phyloP scores from a whole-genome alignment of 1,284 basidiomycete genomes.

The Gomphus bonarii region DNA sequence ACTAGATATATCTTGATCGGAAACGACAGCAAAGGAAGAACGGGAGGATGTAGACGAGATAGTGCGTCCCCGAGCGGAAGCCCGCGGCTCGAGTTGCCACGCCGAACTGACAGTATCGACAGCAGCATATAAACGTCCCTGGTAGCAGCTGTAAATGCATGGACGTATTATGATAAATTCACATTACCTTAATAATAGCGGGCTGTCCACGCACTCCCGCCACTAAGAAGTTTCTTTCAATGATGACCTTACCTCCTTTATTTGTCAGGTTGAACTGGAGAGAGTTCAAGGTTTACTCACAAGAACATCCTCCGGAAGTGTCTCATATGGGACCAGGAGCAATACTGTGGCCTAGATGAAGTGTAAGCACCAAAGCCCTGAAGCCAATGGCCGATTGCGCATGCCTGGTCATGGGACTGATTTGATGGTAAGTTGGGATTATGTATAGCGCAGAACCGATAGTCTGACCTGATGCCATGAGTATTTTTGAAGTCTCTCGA shows the following conservation, averaged over 20 bases:
- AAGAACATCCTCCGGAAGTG: constrained; percentile 55
- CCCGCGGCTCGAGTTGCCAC: constrained; percentile 68
- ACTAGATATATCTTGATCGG: constrained; percentile 70
- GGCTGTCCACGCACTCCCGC: constrained; percentile 59
- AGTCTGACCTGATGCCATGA: constrained; percentile 33
- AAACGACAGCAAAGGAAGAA: constrained; percentile 64
- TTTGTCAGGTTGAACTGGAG: neutral
- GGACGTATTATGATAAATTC: neutral
- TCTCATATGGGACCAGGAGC: constrained; percentile 58
- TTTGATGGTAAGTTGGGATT: neutral
- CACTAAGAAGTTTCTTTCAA: constrained; percentile 58
- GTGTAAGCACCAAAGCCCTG: constrained; percentile 4
- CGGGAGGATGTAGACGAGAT: constrained; percentile 63
- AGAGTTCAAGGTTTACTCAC: constrained; percentile 30
- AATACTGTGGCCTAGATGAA: constrained; percentile 59
- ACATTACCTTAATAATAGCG: constrained; percentile 55
- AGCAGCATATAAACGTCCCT: constrained; percentile 62
- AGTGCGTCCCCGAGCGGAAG: constrained; percentile 50
- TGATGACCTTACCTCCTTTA: constrained; percentile 48
- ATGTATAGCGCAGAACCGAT: neutral
- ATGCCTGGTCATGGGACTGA: constrained; percentile 36
- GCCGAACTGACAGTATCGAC: constrained; percentile 52
- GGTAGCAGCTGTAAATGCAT: constrained; percentile 5
- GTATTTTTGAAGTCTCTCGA: constrained; percentile 24
- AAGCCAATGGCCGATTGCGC: neutral